Evolutionary conservation across 2,329 filamentous ascomycete genomes (phyloP), one percentile per base, ranked within the genome.

Genomic region (Alternaria infectoria): DNA sequence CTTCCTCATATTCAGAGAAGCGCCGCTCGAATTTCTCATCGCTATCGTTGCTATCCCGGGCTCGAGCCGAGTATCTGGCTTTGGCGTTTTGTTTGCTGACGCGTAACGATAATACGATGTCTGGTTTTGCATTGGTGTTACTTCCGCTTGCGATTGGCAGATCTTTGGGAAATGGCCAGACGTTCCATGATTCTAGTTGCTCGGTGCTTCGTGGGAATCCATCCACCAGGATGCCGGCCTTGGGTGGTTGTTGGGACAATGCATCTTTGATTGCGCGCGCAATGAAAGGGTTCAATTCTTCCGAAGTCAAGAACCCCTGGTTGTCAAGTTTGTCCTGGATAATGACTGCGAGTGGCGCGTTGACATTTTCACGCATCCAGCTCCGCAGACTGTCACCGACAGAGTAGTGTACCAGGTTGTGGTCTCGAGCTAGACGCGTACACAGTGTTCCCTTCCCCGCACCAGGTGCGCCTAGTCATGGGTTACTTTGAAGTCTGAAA

Each of bases 241-340:
- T 36, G 3, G 19, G 15, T 36, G 49, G 57, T 7, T 59, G 17
- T 5, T 36, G 43, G 3, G 19, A 15, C 15, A 47, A 26, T 3
- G 43, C 49, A 6, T 30, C 26, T 36, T n/a, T 3, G 19, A 59
- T 54, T 0, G 57, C 40, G 25, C 19, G 40, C 12, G 13, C 25
- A 19, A 59, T 54, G 40, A 59, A 59, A 8, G 49, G 49, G 12
- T 47, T 59, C 7, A 59, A 19, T 10, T 54, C 57, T 50, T 54
- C 26, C 0, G 57, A 54, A 2, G 57, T 54, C 4, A 59, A 5
- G 15, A 59, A 54, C 19, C 57, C 57, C n/a, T 59, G 49, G 2
- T 59, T 59, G 5, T 54, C 40, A 4, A 59, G 49, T 44, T 59
- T 59, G n/a, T 59, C 49, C 32, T 54, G 57, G 40, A 59, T 59